Conservation (phyloP, 169 alveolate species). For the Eimeria sp. region DNA sequence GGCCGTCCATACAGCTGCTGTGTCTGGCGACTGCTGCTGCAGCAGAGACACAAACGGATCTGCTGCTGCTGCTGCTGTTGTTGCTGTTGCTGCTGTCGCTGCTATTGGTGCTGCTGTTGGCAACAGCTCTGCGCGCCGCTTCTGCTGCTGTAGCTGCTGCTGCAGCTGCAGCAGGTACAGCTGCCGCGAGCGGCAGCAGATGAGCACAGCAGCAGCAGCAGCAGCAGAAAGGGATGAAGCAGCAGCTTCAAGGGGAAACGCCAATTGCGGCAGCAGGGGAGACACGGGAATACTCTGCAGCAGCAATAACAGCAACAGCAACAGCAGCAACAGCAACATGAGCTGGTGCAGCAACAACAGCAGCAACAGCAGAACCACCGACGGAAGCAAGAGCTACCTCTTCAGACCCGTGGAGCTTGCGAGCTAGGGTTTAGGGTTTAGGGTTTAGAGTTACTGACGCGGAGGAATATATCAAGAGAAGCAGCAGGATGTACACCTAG, state of each 20-base stretch:
- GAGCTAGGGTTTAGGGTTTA: not conserved
- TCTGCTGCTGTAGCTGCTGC: not conserved
- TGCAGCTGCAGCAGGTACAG: too few relatives aligned
- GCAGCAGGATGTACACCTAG: not conserved
- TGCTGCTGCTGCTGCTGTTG: too few relatives aligned
- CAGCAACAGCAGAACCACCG: not conserved
- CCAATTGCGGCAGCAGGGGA: not conserved
- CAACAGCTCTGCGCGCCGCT: not conserved
- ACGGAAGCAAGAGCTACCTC: not conserved
- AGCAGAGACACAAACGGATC: not conserved
- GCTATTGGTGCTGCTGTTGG: not conserved
- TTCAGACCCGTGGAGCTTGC: not conserved
- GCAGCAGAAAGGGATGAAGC: not conserved
- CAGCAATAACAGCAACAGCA: not conserved
- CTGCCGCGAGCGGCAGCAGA: too few relatives aligned
- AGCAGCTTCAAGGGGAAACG: not conserved
- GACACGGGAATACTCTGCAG: constrained; percentile 6
- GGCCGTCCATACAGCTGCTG: not conserved
- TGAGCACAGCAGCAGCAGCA: too few relatives aligned
- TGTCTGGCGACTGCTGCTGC: not conserved
- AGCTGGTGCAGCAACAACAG: not conserved
- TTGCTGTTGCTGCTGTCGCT: not conserved
- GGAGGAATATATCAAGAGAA: not conserved
- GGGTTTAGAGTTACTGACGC: not conserved
- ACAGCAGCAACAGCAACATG: not conserved